Conservation (phyloP, 176 grass and related monocot species). For the Musa schizocarpa region DNA sequence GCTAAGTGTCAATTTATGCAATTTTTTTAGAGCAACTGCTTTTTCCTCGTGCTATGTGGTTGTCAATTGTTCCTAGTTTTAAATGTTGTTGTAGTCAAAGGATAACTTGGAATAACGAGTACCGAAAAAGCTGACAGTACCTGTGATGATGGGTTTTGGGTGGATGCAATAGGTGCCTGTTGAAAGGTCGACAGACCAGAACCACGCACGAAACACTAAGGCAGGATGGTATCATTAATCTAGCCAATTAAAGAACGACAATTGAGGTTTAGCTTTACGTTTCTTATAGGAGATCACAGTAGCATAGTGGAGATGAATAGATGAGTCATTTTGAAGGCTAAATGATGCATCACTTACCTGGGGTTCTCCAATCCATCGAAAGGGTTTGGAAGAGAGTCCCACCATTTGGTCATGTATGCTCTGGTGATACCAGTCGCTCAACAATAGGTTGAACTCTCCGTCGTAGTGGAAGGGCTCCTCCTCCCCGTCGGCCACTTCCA, state of each 20-base stretch:
- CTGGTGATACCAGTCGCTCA: slow-evolving; percentile 85
- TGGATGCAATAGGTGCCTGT: neutral
- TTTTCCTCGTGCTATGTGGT: neutral
- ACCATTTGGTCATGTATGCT: slow-evolving; percentile 72
- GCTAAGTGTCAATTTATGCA: neutral
- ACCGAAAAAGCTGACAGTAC: neutral
- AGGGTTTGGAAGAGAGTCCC: slow-evolving; percentile 57
- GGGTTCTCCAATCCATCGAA: slow-evolving; percentile 81
- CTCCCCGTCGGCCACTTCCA: slow-evolving; percentile 54
- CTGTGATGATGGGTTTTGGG: neutral
- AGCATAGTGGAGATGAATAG: neutral
- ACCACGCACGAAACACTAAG: neutral
- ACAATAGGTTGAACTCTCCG: slow-evolving; percentile 64
- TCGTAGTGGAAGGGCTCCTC: slow-evolving; percentile 78
- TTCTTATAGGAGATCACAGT: neutral
- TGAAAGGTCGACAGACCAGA: neutral
- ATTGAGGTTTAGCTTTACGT: neutral
- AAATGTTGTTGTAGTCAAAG: neutral
- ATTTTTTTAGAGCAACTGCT: neutral
- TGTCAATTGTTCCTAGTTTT: neutral
- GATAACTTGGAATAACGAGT: neutral
- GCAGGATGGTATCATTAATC: neutral
- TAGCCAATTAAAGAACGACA: neutral
- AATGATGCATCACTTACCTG: slow-evolving; percentile 37
- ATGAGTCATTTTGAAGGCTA: neutral